Evolutionary conservation across 495 filamentous ascomycete species (phyloP), one percentile per base, ranked within the genome.

Genomic region (Penicillium longicatenatum): DNA sequence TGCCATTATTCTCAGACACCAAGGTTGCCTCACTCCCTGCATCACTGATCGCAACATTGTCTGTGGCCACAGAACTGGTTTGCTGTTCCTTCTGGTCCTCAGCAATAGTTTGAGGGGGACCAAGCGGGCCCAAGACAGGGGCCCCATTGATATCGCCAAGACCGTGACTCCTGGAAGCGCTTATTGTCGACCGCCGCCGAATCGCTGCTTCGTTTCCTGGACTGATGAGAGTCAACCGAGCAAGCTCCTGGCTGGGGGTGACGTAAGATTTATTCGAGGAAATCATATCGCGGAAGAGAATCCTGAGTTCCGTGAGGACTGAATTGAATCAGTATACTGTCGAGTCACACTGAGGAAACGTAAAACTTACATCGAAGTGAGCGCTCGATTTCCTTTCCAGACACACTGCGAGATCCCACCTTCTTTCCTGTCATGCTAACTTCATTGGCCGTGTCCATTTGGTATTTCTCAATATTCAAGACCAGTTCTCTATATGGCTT

Each of bases 401-500:
- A 77, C 19, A 92, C 82, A 52, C 72, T 80, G 30, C 78, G 73
- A 46, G 82, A 79, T 22, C 89, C 89, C 50, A 93, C 88, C 31
- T 85, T 79, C 60, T 92, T 89, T 19, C 74, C 74, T 42, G 70
- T 71, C 19, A 93, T 61, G 4, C 71, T 79, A 33, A 85, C 10
- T 33, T 50, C 79, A 39, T 87, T 84, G 37, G 80, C 81, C 19
- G 87, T 59, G 21, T 86, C 83, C 70, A 90, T 85, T 57, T 85
- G 83, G 53, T 84, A 82, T 31, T 82, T 71, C 33, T 95, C 85
- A 57, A 88, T 86, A 33, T 89, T 75, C 48, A 95, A 72, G 5
- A 96, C 85, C 67, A 98, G 82, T 16, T 96, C 82, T 29, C 93
- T 84, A 37, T 96, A 81, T 7, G 91, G 86, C 51, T 85, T 87